phyloP scores from a whole-genome alignment of 192 early-diverging fungal genomes.

The Phycomyces blakesleeanus region DNA sequence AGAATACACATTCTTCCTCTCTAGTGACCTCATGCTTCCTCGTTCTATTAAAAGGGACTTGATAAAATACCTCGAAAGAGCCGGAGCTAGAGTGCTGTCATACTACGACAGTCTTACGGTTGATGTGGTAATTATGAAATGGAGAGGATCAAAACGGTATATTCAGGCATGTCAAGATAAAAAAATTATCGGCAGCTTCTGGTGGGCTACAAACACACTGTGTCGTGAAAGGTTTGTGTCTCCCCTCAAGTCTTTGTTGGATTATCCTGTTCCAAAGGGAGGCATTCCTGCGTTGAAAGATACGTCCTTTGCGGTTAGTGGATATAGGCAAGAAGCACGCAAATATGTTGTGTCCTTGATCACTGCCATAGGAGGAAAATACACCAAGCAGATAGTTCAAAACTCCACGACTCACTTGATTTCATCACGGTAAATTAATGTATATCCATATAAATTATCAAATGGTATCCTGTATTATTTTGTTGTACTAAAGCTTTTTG shows the following conservation, averaged over 20 bases:
- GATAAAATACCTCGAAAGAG: constrained; percentile 5
- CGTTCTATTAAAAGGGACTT: neutral
- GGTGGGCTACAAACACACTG: constrained; percentile 52
- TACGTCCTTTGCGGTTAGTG: constrained; percentile 51
- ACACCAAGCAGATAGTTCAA: constrained; percentile 56
- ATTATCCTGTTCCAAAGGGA: constrained; percentile 53
- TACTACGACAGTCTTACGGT: neutral
- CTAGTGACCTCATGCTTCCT: neutral
- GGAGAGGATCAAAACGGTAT: neutral
- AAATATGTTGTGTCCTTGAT: constrained; percentile 65
- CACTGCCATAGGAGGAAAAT: constrained; percentile 56
- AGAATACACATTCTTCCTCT: neutral
- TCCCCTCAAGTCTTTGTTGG: constrained; percentile 43
- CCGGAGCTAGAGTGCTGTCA: constrained; percentile 5
- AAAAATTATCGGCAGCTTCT: constrained; percentile 43
- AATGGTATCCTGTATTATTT: too few relatives aligned
- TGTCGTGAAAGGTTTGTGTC: constrained; percentile 30
- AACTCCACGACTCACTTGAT: constrained; percentile 72
- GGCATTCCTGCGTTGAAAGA: constrained; percentile 46
- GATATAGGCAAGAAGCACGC: constrained; percentile 64
- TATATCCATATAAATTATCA: neutral
- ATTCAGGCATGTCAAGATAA: constrained; percentile 34
- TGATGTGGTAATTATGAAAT: constrained; percentile 11
- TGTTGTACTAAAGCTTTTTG: too few relatives aligned
- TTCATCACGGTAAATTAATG: constrained; percentile 57